A percentile compares a stretch with the other conserved stretches of the same genome.
phyloP scores from a whole-genome alignment of 257 asterid species.

The Solanum pinnatisectum region DNA sequence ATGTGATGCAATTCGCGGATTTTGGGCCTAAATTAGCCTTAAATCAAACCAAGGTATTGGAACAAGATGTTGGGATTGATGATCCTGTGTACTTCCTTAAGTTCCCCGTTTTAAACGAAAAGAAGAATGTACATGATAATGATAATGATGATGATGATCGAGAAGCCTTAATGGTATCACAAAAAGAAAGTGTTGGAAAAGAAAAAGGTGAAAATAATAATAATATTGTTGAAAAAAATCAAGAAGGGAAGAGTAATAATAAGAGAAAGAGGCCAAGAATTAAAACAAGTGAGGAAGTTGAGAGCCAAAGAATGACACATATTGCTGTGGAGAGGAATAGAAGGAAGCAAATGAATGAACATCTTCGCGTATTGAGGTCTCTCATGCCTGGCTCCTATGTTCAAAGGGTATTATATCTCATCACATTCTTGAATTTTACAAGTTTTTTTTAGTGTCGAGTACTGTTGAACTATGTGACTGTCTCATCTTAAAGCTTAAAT shows the following conservation, averaged over 20 bases:
- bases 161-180: slow-evolving; percentile 31
- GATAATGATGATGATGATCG: slow-evolving; percentile 59
- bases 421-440: neutral
- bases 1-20: slow-evolving; percentile 87
- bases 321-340: slow-evolving; percentile 23
- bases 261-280: slow-evolving; percentile 28
- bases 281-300: slow-evolving; percentile 6
- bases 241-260: slow-evolving; percentile 28
- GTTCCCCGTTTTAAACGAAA: slow-evolving; percentile 70
- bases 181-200: slow-evolving; percentile 1
- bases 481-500: neutral
- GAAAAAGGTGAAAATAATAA: slow-evolving; percentile 29
- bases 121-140: slow-evolving; percentile 28
- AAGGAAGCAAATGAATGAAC: slow-evolving; percentile 16
- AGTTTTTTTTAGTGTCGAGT: neutral
- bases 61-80: slow-evolving; percentile 49
- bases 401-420: slow-evolving; percentile 10
- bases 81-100: slow-evolving; percentile 78
- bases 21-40: slow-evolving; percentile 59
- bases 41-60: slow-evolving; percentile 29
- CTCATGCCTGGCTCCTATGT: slow-evolving; percentile 17
- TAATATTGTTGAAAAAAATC: slow-evolving; percentile 11
- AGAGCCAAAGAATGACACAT: slow-evolving; percentile 20
- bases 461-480: neutral
- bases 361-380: slow-evolving; percentile 14